Percentiles rank a stretch among this genome's conserved stretches.
phyloP scores from a whole-genome alignment of 305 asterid species.

The Fraxinus nigra region DNA sequence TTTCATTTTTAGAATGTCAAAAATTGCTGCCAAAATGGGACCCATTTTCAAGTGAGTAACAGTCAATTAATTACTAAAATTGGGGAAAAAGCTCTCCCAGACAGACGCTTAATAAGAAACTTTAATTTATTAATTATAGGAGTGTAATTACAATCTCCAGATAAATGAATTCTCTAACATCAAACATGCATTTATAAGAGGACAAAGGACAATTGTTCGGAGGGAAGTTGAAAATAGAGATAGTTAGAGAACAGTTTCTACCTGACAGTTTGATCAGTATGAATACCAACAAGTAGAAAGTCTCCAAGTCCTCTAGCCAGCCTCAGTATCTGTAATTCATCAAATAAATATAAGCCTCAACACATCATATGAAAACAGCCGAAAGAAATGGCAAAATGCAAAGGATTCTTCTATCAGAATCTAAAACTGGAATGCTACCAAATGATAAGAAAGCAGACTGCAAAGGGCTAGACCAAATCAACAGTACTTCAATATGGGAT shows the following conservation, averaged over 20 bases:
- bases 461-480: background rate
- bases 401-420: background rate
- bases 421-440: background rate
- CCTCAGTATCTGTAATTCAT: slow-evolving; percentile 62
- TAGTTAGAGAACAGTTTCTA: slow-evolving; percentile 15
- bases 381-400: slow-evolving; percentile 12
- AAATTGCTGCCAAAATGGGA: too few species aligned
- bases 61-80: too few species aligned
- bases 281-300: slow-evolving; percentile 98
- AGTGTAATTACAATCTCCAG: background rate
- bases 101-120: background rate
- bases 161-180: background rate
- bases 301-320: slow-evolving; percentile 97
- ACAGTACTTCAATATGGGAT: background rate
- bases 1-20: too few species aligned
- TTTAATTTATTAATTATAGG: background rate
- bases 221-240: slow-evolving; percentile 10
- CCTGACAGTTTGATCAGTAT: slow-evolving; percentile 95
- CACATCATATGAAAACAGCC: background rate
- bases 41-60: too few species aligned
- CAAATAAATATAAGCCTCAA: slow-evolving; percentile 19
- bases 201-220: background rate
- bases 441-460: background rate
- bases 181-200: background rate
- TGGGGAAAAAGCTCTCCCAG: too few species aligned